phyloP scores from a whole-genome alignment of 2,329 filamentous ascomycete genomes.

The Fusarium dlaminii region DNA sequence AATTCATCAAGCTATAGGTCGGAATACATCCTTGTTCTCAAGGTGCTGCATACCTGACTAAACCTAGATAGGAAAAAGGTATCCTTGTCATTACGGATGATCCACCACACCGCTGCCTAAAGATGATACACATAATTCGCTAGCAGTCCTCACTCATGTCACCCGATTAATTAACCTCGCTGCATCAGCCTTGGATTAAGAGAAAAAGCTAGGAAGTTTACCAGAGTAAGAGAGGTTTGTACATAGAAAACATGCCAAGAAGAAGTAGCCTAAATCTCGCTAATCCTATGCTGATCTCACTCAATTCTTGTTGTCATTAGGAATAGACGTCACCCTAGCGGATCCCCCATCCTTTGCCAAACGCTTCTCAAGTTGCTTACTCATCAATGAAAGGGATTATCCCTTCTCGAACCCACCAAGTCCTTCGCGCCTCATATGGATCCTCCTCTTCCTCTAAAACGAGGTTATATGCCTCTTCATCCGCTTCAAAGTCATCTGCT shows the following conservation, averaged over 20 bases:
- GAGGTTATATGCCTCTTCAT: neutral
- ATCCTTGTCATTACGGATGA: neutral
- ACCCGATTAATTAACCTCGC: too few species aligned
- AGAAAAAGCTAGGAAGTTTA: too few species aligned
- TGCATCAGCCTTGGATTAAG: too few species aligned
- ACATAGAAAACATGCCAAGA: too few species aligned
- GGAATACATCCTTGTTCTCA: neutral
- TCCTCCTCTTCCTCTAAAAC: neutral
- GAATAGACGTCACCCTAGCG: neutral
- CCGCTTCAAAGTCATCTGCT: neutral
- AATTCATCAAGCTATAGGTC: neutral
- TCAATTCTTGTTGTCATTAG: too few species aligned
- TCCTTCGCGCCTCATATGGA: neutral
- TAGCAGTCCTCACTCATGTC: too few species aligned
- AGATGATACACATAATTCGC: neutral
- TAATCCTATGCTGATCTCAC: neutral
- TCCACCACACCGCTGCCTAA: neutral
- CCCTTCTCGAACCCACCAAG: neutral
- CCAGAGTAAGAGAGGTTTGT: too few species aligned
- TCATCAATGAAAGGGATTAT: neutral
- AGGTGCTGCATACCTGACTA: fast-evolving
- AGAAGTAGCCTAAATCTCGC: too few species aligned
- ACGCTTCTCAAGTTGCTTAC: fast-evolving
- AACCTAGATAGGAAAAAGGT: neutral
- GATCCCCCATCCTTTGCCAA: too few species aligned